Evolutionary conservation across 768 basidiomycete genomes (phyloP).

Genomic region (Fomitopsis pulvina): DNA sequence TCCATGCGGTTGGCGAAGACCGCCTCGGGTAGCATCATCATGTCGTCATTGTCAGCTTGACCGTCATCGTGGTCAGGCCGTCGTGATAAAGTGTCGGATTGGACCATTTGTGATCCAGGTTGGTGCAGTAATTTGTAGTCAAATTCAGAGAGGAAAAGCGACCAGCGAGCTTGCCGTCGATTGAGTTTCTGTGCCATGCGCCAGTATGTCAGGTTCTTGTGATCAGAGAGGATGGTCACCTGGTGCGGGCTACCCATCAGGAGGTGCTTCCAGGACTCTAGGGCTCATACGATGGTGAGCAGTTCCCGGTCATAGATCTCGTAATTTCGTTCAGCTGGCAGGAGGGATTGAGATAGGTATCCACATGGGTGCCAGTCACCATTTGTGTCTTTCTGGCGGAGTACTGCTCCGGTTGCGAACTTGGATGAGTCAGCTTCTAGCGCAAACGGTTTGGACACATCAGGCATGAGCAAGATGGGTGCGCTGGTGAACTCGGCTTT

Average conservation of each 20-base stretch:
- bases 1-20: background rate
- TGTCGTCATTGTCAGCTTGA: constrained; percentile 12
- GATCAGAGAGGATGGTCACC: constrained; percentile 22
- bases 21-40: background rate
- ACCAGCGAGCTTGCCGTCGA: constrained; percentile 37
- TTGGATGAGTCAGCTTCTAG: constrained; percentile 18
- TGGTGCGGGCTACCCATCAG: constrained; percentile 15
- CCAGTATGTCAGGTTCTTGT: constrained; percentile 37
- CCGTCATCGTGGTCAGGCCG: constrained; percentile 14
- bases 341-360: constrained; percentile 29
- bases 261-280: constrained; percentile 27
- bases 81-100: constrained; percentile 16
- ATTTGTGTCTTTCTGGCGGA: constrained; percentile 9
- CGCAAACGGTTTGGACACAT: constrained; percentile 11
- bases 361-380: constrained; percentile 30
- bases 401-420: constrained; percentile 12
- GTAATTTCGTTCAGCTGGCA: constrained; percentile 36
- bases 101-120: constrained; percentile 20
- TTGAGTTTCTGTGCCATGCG: constrained; percentile 31
- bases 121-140: constrained; percentile 27
- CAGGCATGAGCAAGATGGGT: constrained; percentile 17
- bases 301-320: constrained; percentile 41
- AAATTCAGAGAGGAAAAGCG: constrained; percentile 27
- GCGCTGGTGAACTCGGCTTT: constrained; percentile 15
- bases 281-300: constrained; percentile 35